Conservation (phyloP, 2,329 filamentous ascomycete species). For the Claviceps purpurea region DNA sequence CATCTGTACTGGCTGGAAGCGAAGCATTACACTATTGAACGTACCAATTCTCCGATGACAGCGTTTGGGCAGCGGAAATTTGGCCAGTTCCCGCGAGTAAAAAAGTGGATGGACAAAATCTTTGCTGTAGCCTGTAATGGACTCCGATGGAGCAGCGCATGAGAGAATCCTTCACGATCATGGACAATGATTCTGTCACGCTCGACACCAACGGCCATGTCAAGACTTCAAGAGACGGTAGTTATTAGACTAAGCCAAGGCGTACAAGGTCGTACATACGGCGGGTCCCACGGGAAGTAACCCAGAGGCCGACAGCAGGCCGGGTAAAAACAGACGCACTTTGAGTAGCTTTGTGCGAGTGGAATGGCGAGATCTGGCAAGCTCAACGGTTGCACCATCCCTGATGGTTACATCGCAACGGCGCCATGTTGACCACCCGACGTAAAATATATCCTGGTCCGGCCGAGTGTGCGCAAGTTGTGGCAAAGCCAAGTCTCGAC, state of each 20-base stretch:
- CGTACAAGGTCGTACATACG: conserved; percentile 1
- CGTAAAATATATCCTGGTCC: conserved; percentile 9
- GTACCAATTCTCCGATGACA: too few species aligned
- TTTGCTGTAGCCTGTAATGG: not conserved
- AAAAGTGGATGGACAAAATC: not conserved
- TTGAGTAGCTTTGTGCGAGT: conserved; percentile 2
- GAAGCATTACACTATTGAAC: not conserved
- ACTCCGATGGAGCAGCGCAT: not conserved
- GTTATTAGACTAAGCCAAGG: not conserved
- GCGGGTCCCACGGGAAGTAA: conserved; percentile 13
- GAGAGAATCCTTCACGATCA: not conserved
- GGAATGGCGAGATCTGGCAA: conserved; percentile 10
- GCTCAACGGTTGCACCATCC: conserved; percentile 7
- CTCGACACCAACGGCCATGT: not conserved
- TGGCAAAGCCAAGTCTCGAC: too few species aligned
- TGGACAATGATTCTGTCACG: not conserved
- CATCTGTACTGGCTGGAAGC: not conserved
- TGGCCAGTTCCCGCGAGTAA: not conserved
- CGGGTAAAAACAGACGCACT: conserved; percentile 2
- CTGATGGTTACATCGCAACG: conserved; percentile 15
- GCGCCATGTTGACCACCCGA: not conserved
- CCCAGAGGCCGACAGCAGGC: conserved; percentile 7
- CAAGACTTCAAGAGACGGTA: not conserved
- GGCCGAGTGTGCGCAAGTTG: conserved; percentile 3
- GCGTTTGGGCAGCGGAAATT: not conserved